These are phyloP conservation scores for Trapa incisa DNA, from an alignment of 345 rosid species.

Conservation along the genomic window DNA sequence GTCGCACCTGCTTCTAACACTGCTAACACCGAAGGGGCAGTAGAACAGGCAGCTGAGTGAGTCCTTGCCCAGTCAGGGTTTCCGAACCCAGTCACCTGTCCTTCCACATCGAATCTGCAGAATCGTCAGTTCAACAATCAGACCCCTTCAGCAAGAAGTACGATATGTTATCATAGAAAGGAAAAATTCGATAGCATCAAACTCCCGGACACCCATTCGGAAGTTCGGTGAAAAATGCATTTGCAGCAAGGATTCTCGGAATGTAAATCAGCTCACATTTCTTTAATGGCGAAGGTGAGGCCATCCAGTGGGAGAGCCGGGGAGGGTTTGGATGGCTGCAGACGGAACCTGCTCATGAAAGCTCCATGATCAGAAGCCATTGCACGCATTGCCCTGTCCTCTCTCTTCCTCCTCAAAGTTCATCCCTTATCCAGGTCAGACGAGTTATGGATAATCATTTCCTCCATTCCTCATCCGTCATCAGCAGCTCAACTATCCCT, in stretches of 20 bases:
- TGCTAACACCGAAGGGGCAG: constrained; percentile 57
- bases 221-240: background rate
- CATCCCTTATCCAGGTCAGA: background rate
- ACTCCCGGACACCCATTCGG: background rate
- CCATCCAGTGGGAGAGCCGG: constrained; percentile 40
- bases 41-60: constrained; percentile 53
- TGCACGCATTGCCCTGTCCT: constrained; percentile 23
- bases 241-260: too few species aligned
- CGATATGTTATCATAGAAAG: too few species aligned
- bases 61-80: constrained; percentile 91
- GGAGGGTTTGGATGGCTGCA: constrained; percentile 36
- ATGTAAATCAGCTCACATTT: constrained; percentile 37
- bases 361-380: constrained; percentile 50
- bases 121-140: constrained; percentile 1
- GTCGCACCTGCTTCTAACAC: constrained; percentile 63
- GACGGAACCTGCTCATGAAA: constrained; percentile 59
- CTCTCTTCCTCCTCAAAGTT: background rate
- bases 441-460: background rate
- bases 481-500: too few species aligned
- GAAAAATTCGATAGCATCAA: background rate
- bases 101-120: constrained; percentile 70
- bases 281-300: constrained; percentile 81
- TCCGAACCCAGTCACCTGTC: constrained; percentile 76
- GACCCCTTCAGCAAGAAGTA: background rate
- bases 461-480: too few species aligned